phyloP scores from a whole-genome alignment of 257 asterid genomes.

The Solanum bulbocastanum region DNA sequence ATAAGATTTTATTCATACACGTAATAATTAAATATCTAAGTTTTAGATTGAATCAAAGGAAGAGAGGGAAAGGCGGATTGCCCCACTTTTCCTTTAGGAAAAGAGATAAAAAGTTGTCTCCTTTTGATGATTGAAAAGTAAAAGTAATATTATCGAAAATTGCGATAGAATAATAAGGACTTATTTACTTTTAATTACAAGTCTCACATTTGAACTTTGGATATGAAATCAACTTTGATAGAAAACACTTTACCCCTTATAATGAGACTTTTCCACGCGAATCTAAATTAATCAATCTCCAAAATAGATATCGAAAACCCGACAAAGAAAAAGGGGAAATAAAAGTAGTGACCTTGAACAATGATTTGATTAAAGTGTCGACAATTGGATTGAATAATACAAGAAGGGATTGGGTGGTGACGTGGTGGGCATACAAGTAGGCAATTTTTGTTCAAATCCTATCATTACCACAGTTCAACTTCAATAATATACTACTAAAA shows the following conservation, averaged over 20 bases:
- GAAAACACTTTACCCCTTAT: accelerated
- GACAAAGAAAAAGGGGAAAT: background rate
- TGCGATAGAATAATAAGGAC: accelerated
- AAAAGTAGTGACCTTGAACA: background rate
- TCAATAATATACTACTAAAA: background rate
- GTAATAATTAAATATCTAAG: background rate
- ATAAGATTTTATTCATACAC: background rate
- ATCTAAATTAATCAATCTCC: background rate
- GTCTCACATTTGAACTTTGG: accelerated
- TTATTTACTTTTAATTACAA: background rate
- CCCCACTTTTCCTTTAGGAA: background rate
- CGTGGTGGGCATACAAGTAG: background rate
- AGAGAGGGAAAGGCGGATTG: background rate
- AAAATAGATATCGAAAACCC: accelerated
- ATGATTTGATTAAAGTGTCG: background rate
- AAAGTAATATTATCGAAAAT: background rate
- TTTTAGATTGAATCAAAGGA: background rate
- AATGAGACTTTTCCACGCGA: accelerated
- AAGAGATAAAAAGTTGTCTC: background rate
- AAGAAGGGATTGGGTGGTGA: background rate
- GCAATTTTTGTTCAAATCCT: background rate
- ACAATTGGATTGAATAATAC: background rate
- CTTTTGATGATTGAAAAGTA: background rate
- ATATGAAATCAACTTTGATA: too few species aligned
- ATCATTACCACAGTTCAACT: background rate